These are phyloP conservation scores for Raddia guianensis DNA, from an alignment of 176 grass and related monocot genomes.

Conservation along the genomic window DNA sequence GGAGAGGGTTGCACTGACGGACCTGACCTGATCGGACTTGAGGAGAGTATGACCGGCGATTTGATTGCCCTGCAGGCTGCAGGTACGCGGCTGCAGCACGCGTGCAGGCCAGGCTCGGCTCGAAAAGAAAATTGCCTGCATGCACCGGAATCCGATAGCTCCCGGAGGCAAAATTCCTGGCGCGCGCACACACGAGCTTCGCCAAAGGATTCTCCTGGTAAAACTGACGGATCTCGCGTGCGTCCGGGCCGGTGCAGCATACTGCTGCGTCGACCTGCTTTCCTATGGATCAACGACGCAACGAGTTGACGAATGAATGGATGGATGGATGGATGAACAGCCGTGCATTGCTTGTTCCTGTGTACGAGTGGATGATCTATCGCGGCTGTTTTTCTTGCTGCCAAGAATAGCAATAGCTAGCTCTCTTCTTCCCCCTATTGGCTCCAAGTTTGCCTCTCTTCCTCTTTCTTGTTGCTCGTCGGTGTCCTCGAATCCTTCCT, in stretches of 20 bases:
- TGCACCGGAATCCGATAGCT: constrained; percentile 30
- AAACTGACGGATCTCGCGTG: constrained; percentile 1
- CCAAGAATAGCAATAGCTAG: constrained; percentile 24
- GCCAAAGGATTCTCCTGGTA: constrained; percentile 25
- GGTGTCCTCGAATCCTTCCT: constrained; percentile 9
- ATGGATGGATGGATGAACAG: no score
- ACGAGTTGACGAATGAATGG: not conserved
- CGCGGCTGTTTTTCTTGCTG: not conserved
- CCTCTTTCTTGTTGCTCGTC: not conserved
- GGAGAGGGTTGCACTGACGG: constrained; percentile 29
- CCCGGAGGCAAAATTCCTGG: constrained; percentile 31
- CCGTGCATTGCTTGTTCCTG: not conserved
- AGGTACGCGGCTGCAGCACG: not conserved
- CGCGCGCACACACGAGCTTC: not conserved
- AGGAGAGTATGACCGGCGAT: not conserved
- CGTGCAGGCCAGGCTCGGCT: not conserved
- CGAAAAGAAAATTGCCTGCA: constrained; percentile 39
- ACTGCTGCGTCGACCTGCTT: no score
- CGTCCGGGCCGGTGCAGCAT: not conserved
- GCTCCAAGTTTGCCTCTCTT: constrained; percentile 8
- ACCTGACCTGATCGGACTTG: constrained; percentile 26
- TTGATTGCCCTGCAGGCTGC: constrained; percentile 1
- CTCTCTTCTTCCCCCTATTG: not conserved
- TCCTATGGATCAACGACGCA: not conserved
- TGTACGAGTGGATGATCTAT: not conserved